phyloP scores from a whole-genome alignment of 495 filamentous ascomycete species.

The Xylaria castorea region DNA sequence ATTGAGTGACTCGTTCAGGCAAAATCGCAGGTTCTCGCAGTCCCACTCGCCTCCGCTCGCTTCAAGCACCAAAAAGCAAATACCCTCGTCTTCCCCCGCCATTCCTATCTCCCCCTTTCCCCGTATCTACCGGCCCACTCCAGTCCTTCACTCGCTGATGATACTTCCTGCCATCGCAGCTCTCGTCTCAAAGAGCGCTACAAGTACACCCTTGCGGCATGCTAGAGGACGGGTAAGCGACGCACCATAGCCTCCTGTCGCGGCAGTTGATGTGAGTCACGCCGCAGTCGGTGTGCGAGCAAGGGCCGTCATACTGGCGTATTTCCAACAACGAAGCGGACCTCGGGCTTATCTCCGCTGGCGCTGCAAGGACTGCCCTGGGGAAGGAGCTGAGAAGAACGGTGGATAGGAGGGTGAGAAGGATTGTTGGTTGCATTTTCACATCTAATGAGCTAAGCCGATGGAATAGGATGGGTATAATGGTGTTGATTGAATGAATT shows the following conservation, averaged over 20 bases:
- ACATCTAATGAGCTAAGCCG: neutral
- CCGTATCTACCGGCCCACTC: neutral
- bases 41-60: neutral
- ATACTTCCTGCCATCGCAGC: too few species aligned
- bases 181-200: neutral
- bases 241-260: constrained; percentile 2
- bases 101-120: neutral
- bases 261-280: constrained; percentile 8
- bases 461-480: too few species aligned
- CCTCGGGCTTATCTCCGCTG: neutral
- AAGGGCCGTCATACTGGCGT: constrained; percentile 12
- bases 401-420: constrained; percentile 13
- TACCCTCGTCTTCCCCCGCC: neutral
- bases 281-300: constrained; percentile 18
- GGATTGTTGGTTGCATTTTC: constrained; percentile 13
- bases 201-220: constrained; percentile 19
- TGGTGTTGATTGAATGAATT: neutral
- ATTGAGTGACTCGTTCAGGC: neutral
- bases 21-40: neutral
- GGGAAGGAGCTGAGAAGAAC: neutral
- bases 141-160: neutral
- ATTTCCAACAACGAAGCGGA: neutral
- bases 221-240: neutral
- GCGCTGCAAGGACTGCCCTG: neutral
- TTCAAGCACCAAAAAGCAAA: neutral